A percentile compares a stretch with the other conserved stretches of the same genome.
These are phyloP conservation scores for Diaporthe citriasiana DNA, from an alignment of 2,329 filamentous ascomycete genomes.

Conservation along the genomic window DNA sequence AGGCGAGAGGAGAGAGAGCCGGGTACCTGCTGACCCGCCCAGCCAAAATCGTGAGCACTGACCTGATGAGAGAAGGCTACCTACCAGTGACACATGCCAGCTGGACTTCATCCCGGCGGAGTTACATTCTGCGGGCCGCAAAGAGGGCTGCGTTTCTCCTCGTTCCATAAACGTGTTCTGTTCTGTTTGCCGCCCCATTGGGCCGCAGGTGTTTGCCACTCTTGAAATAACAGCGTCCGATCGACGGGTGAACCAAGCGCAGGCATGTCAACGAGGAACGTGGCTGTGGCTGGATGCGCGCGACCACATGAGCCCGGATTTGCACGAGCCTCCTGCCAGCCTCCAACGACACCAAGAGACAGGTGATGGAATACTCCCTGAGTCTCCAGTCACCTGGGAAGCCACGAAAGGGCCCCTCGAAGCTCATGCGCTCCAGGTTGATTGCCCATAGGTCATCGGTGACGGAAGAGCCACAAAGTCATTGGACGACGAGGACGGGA, in stretches of 20 bases:
- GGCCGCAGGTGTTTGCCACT: conserved; percentile 1
- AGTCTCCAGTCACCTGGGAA: background rate
- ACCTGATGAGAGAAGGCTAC: conserved; percentile 7
- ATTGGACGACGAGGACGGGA: conserved; percentile 27
- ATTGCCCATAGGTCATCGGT: conserved; percentile 24
- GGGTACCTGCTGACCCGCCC: conserved; percentile 20
- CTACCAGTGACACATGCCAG: conserved; percentile 30
- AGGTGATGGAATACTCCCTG: background rate
- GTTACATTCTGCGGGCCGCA: conserved; percentile 12
- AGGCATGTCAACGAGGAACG: background rate
- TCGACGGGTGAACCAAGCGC: background rate
- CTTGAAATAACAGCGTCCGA: background rate
- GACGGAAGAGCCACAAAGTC: conserved; percentile 22
- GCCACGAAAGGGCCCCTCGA: background rate
- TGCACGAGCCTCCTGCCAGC: conserved; percentile 20
- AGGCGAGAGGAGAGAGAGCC: conserved; percentile 12
- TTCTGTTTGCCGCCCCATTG: conserved; percentile 9
- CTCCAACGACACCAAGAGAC: background rate
- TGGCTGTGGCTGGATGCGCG: conserved; percentile 3
- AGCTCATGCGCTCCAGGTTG: conserved; percentile 1
- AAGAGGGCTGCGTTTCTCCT: background rate
- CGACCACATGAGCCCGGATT: background rate
- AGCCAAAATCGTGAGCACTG: conserved; percentile 9
- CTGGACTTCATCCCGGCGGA: conserved; percentile 16
- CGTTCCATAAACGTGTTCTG: conserved; percentile 18